Evolutionary conservation across 768 basidiomycete genomes (phyloP).

Genomic region (Pholiota conissans): DNA sequence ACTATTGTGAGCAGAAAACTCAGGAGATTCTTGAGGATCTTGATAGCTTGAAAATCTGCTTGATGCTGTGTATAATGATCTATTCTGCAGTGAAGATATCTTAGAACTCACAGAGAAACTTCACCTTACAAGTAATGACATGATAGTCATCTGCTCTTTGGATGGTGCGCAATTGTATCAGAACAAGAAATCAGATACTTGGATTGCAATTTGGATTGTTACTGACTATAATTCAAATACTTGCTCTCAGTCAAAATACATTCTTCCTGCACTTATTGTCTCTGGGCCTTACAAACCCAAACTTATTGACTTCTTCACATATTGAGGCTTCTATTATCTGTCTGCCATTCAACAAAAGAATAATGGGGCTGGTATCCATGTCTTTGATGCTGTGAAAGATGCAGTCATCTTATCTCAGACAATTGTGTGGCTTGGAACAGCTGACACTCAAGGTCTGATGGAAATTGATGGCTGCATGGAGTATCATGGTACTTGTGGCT

Average conservation of each 20-base stretch:
- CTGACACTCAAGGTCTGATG: slow-evolving; percentile 28
- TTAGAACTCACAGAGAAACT: slow-evolving; percentile 15
- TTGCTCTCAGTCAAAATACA: slow-evolving; percentile 30
- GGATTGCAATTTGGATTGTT: slow-evolving; percentile 39
- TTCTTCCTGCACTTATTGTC: slow-evolving; percentile 31
- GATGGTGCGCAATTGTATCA: slow-evolving; percentile 42
- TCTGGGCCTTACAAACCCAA: slow-evolving; percentile 40
- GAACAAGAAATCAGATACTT: slow-evolving; percentile 39
- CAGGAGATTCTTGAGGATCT: slow-evolving; percentile 11
- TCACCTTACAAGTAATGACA: slow-evolving; percentile 27
- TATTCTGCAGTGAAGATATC: slow-evolving; percentile 24
- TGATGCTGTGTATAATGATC: slow-evolving; percentile 17
- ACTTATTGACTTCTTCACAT: slow-evolving; percentile 33
- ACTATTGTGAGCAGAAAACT: slow-evolving; percentile 24
- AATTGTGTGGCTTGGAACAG: slow-evolving; percentile 24
- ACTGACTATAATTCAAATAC: slow-evolving; percentile 24
- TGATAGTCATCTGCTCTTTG: slow-evolving; percentile 30
- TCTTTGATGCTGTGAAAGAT: slow-evolving; percentile 25
- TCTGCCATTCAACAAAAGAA: slow-evolving; percentile 30
- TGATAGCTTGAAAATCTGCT: background rate
- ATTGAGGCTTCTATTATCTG: slow-evolving; percentile 32
- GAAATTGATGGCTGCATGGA: slow-evolving; percentile 29
- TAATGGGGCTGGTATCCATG: slow-evolving; percentile 21
- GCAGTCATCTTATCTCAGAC: slow-evolving; percentile 17
- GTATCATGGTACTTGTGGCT: slow-evolving; percentile 31